Base-by-base conservation (phyloP, 176 grass and related monocot species). In the Aegilops tauschii region DNA sequence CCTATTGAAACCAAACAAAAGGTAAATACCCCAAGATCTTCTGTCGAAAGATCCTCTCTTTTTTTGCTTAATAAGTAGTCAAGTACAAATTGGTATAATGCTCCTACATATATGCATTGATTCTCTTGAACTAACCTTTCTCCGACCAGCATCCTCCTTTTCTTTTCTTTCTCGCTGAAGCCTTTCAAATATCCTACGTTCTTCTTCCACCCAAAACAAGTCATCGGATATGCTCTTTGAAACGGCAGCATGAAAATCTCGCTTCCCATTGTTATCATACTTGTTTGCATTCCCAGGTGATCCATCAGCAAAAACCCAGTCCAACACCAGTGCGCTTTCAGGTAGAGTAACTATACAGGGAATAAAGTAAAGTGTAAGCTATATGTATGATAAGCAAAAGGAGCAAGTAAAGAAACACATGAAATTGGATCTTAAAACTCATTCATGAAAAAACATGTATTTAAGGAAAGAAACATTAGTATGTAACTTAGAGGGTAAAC, bases 291-390 rank as follows among this genome's bases (percentile, higher is more conserved):
- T 87, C 25, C 86, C 86, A 40, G 94, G 94, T 79, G 92, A 89
- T 1, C 97, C 97, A 73, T 98, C 92, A 77, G 92, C 90, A 87
- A 96, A 91, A 88, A 96, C 92, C 92, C 93, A 96, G 44, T 96
- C 87, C 78, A 98, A 81, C 62, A 96, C 76, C 27, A 94, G 80
- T 81, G 94, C 89, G 16, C 66, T 83, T 82, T 93, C 87, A 39
- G 92, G 97, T 79, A 98, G 54, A 74, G 65, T 64, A 84, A 98
- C 94, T 99, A 85, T 4, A 83, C 39, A 90, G 23, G 70, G 39
- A 85, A 23, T 62, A 69, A 54, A 82, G 2, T 77, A 37, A 82
- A 45, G 50, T 77, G 37, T 85, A 49, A 81, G 70, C 61, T 81
- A 44, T 61, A 16, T 66, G 52, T 27, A 76, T 70, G 59, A 80